Base-by-base conservation (phyloP, 306 rosid species). In the Citrullus mucosospermus region DNA sequence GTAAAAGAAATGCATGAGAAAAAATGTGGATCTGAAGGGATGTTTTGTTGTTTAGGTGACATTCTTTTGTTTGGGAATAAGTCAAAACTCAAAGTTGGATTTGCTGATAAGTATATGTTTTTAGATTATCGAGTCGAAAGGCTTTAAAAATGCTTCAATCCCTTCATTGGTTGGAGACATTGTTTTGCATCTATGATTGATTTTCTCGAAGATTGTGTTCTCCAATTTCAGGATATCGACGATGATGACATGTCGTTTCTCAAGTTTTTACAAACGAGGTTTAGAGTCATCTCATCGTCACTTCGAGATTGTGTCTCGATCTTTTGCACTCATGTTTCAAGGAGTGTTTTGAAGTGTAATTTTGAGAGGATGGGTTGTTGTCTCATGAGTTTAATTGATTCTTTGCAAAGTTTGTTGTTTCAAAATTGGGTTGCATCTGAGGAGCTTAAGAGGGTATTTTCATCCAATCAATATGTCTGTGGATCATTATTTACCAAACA, bases 11-110 rank as follows among this genome's bases (percentile, higher is more conserved):
- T 78, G 13, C 78, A 74, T 61, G 83, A 78, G 65, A 76, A 62
- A 25, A 6, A 32, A 6, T 12, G 58, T 13, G 74, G 80, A 56
- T 63, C 83, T 1, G 78, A 82, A 59, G 76, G 25, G 77, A 48
- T 80, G 39, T 69, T 81, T 44, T 87, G 76, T 80, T 34, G 87
- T 15, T 30, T 89, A 0, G 96, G 98, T 54, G 90, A 88, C 34
- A 58, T 93, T 22, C 73, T 93, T 41, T 71, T 93, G 12, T 93
- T 91, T 85, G 97, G 96, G 75, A 88, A 85, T 79, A 81, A 87
- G 54, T 85, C 84, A 67, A 83, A 86, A 34, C 96, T 93, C 41
- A 89, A 89, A 79, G 81, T 88, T 83, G 88, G 88, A 41, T 0
- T 89, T 78, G 83, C 82, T 28, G 79, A 85, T 75, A 70, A 85